These are phyloP conservation scores for Clavispora santaluciae DNA, from an alignment of 805 yeast genomes.

Conservation along the genomic window DNA sequence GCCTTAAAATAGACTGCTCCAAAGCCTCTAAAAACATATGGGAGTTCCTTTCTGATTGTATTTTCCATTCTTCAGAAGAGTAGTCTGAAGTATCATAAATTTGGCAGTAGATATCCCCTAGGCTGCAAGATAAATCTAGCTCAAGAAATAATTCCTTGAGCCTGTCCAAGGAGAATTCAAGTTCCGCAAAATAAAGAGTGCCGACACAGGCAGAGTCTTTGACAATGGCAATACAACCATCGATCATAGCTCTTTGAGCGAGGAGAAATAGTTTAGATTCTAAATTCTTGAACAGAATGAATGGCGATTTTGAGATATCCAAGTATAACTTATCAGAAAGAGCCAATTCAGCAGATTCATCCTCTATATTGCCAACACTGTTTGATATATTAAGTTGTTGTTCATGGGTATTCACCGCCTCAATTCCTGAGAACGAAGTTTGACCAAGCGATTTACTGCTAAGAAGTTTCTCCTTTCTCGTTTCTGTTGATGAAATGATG, in stretches of 20 bases:
- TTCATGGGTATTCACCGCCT: not conserved
- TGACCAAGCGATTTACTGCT: not conserved
- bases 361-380: not conserved
- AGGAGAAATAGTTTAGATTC: slow-evolving; percentile 30
- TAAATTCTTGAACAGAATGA: slow-evolving; percentile 27
- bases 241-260: slow-evolving; percentile 41
- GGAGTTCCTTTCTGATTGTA: not conserved
- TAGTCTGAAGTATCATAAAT: slow-evolving; percentile 3
- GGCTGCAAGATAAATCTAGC: slow-evolving; percentile 16
- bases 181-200: slow-evolving; percentile 44
- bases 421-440: not conserved
- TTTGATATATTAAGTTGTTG: too few species aligned
- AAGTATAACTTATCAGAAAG: slow-evolving; percentile 18
- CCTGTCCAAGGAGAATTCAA: slow-evolving; percentile 48
- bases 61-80: not conserved
- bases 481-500: slow-evolving; percentile 19
- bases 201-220: slow-evolving; percentile 37
- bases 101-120: slow-evolving; percentile 28
- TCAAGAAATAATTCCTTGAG: slow-evolving; percentile 23
- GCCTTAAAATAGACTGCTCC: not conserved
- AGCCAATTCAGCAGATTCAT: not conserved
- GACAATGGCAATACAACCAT: slow-evolving; percentile 51
- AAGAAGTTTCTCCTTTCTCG: not conserved
- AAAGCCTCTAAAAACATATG: not conserved
- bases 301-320: slow-evolving; percentile 35